phyloP scores from a whole-genome alignment of 345 rosid species.

The Hibiscus syriacus region DNA sequence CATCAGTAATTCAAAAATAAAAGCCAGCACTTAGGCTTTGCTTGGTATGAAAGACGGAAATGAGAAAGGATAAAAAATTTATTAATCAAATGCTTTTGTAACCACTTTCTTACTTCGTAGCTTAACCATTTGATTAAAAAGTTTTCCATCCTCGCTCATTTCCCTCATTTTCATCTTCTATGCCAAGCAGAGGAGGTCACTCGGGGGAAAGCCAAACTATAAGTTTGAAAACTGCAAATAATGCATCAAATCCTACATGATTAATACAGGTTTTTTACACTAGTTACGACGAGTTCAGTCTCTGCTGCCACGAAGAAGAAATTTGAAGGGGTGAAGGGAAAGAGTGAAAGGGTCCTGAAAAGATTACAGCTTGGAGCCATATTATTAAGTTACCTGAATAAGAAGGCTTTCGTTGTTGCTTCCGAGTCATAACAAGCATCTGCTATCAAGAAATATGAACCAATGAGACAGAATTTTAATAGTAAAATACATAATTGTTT shows the following conservation, averaged over 20 bases:
- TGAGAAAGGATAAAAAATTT: too few species aligned
- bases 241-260: not conserved
- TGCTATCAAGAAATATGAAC: slow-evolving; percentile 5
- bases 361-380: not conserved
- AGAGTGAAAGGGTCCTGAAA: too few species aligned
- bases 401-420: not conserved
- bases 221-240: not conserved
- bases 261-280: not conserved
- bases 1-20: not conserved
- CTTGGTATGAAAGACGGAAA: too few species aligned
- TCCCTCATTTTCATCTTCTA: too few species aligned
- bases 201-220: not conserved
- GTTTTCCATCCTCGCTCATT: not conserved
- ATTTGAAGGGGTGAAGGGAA: too few species aligned
- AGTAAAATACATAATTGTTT: not conserved
- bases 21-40: not conserved
- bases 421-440: not conserved
- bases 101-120: not conserved
- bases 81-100: not conserved
- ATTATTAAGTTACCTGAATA: slow-evolving; percentile 6
- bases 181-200: not conserved
- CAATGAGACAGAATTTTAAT: not conserved
- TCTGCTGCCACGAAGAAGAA: too few species aligned
- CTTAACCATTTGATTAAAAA: not conserved
- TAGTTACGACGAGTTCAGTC: not conserved